Evolutionary conservation across 371 early-diverging fungal species (phyloP).

Genomic region (Coemansia sp.): DNA sequence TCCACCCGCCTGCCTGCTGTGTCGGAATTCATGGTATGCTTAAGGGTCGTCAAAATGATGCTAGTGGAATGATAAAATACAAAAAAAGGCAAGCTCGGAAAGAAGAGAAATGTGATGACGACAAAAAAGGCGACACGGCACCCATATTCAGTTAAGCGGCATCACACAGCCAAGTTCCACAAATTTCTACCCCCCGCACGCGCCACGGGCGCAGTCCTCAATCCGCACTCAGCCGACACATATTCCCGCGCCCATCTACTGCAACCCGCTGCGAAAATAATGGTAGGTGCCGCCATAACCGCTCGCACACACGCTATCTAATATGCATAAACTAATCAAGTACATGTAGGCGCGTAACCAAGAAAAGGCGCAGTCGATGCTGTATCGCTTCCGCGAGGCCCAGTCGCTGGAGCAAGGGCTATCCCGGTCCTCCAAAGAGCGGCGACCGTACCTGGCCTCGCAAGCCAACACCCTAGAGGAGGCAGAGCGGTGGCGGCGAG

Average conservation of each 20-base stretch:
- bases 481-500: constrained; percentile 88
- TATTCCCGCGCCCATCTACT: no score
- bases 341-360: constrained; percentile 83
- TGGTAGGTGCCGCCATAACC: neutral
- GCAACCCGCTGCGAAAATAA: neutral
- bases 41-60: neutral
- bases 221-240: no score
- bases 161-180: neutral
- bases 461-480: constrained; percentile 69
- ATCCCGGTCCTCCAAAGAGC: constrained; percentile 55
- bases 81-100: neutral
- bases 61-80: neutral
- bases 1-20: neutral
- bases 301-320: no score
- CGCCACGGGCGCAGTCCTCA: no score
- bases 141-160: neutral
- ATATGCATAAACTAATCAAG: no score
- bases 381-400: constrained; percentile 94
- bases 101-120: neutral
- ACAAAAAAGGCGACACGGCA: neutral
- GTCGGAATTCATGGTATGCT: neutral
- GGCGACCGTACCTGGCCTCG: constrained; percentile 77
- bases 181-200: neutral
- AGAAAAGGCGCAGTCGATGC: constrained; percentile 98
- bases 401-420: constrained; percentile 85